Conservation (phyloP, 805 yeast species). For the Starmerella bombi region DNA sequence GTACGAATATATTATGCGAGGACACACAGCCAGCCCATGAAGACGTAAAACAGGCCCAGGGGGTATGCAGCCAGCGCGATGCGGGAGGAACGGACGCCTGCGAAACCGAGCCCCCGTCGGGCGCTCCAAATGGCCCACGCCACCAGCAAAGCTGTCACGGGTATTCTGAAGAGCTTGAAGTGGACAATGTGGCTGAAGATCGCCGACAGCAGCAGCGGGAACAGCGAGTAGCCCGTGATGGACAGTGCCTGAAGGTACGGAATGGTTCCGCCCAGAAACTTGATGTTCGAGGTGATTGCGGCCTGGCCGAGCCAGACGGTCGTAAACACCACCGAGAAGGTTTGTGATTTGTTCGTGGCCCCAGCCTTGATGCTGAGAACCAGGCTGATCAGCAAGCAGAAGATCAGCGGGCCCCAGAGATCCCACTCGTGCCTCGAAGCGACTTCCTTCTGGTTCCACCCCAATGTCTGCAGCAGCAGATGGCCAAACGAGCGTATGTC, state of each 20-base stretch:
- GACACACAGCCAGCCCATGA: constrained; percentile 54
- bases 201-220: constrained; percentile 49
- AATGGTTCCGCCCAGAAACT: constrained; percentile 46
- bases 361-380: constrained; percentile 35
- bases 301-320: constrained; percentile 51
- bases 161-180: constrained; percentile 38
- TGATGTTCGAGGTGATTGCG: constrained; percentile 50
- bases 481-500: constrained; percentile 35
- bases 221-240: constrained; percentile 56
- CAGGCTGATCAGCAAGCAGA: constrained; percentile 43
- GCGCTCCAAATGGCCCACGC: constrained; percentile 57
- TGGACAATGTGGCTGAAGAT: constrained; percentile 37
- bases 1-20: constrained; percentile 30
- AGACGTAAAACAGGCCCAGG: constrained; percentile 47
- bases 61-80: constrained; percentile 54
- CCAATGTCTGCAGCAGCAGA: constrained; percentile 33
- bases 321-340: constrained; percentile 52
- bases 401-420: constrained; percentile 55
- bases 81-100: constrained; percentile 53
- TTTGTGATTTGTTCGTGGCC: constrained; percentile 35
- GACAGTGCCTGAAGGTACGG: constrained; percentile 57
- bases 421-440: constrained; percentile 26
- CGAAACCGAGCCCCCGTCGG: constrained; percentile 41
- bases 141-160: constrained; percentile 35
- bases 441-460: constrained; percentile 26